Base-by-base conservation (phyloP, 2,329 filamentous ascomycete genomes). In the Diaporthe ilicicola region DNA sequence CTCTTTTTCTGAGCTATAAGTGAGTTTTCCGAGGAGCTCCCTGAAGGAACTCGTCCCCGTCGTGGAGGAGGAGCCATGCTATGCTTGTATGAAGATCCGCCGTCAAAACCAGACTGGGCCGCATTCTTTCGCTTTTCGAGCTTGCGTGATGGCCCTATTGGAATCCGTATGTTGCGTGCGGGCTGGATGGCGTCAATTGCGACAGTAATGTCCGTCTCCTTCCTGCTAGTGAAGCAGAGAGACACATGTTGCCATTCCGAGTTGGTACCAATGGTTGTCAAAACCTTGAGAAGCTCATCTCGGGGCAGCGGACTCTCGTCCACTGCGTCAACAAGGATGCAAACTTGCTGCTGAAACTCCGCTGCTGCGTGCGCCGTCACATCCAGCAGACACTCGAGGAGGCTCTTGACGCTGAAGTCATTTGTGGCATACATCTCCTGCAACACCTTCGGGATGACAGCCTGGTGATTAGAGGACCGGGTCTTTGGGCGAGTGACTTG, bases 321-420 rank as follows among this genome's bases (percentile, higher is more conserved):
- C 7, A 70, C 53, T 13, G 61, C 69, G 7, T 70, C 69, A 32
- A 70, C 34, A 2, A 70, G 13, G n/a, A 70, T 70, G 24, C 42
- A 70, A 0, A 70, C 42, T 32, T 55, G 50, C 13, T 61, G 64
- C 5, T 46, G 17, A 10, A 51, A 46, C 19, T 51, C 17, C 24
- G 1, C 32, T 1, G 27, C 12, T 2, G 56, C 39, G 6, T 66
- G 17, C 15, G 27, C 2, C 1, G 61, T 46, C 10, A 70, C 15
- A 24, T 4, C 22, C 1, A n/a, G 19, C 0, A 70, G 24, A 6
- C 61, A 70, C 1, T 53, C 32, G 34, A 51, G 13, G 1, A 70
- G 27, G 3, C 12, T 32, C 4, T 53, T 8, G 4, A 54, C 1
- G 5, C 9, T 5, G 32, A 50, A 24, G 12, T 37, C 44, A 15